Conservation (phyloP, 78 protist species). For the Isochrysis galbana region DNA sequence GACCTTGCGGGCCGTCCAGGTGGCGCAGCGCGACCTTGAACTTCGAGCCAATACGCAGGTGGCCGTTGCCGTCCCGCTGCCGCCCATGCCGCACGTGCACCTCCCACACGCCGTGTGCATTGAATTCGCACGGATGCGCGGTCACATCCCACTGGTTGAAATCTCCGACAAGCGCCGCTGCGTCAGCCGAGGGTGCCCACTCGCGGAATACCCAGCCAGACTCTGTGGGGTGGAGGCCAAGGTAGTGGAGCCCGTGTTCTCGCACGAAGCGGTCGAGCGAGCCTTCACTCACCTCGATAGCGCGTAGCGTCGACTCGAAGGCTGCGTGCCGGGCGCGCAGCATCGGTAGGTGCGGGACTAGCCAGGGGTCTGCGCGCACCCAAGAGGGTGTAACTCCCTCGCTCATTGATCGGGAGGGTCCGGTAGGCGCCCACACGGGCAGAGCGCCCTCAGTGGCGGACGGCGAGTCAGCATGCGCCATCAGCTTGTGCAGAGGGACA, state of each 20-base stretch:
- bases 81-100: not conserved
- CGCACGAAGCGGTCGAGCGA: not conserved
- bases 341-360: too few species aligned
- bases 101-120: slow-evolving; percentile 6
- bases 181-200: slow-evolving; percentile 35
- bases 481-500: too few species aligned
- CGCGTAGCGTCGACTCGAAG: not conserved
- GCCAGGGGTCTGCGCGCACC: too few species aligned
- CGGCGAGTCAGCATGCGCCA: too few species aligned
- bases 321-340: not conserved
- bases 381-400: too few species aligned
- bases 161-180: slow-evolving; percentile 16
- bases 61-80: too few species aligned
- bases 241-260: not conserved
- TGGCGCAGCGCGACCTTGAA: not conserved
- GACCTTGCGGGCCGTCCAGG: not conserved
- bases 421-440: too few species aligned
- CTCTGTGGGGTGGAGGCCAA: not conserved
- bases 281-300: not conserved
- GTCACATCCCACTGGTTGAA: slow-evolving; percentile 38
- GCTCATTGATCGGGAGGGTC: too few species aligned
- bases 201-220: not conserved
- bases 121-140: not conserved
- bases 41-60: not conserved
- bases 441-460: too few species aligned